Percentiles rank a stretch among this genome's conserved stretches.
These are phyloP conservation scores for Haplosporangium sp. DNA, from an alignment of 371 early-diverging fungal species.

Conservation along the genomic window DNA sequence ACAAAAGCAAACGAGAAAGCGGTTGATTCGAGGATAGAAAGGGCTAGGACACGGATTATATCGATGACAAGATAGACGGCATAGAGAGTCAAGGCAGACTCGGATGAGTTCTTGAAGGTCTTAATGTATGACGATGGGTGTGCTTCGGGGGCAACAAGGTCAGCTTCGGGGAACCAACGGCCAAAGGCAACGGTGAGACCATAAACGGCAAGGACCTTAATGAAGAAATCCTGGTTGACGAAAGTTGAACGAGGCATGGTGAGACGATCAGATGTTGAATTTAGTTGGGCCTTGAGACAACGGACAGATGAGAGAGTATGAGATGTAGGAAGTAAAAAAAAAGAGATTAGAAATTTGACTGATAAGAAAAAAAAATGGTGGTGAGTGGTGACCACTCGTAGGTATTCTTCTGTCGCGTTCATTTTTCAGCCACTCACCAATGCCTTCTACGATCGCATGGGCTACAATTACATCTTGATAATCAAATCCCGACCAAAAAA, in stretches of 20 bases:
- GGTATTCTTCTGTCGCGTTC: no score
- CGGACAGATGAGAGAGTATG: conserved; percentile 10
- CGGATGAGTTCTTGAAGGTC: conserved; percentile 35
- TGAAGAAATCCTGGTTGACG: conserved; percentile 45
- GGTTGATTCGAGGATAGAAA: conserved; percentile 41
- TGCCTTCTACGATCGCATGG: not conserved
- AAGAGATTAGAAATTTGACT: not conserved
- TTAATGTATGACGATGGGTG: conserved; percentile 40
- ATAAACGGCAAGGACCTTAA: conserved; percentile 41
- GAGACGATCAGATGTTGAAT: conserved; percentile 9
- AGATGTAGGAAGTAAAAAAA: conserved; percentile 5
- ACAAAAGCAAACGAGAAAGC: conserved; percentile 48
- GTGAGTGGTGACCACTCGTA: no score
- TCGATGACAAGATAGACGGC: conserved; percentile 36
- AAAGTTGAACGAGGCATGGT: conserved; percentile 49
- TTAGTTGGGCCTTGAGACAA: not conserved
- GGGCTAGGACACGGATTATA: conserved; percentile 38
- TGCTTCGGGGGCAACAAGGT: conserved; percentile 50
- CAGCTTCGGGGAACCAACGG: conserved; percentile 44
- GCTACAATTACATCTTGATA: not conserved
- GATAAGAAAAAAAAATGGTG: not conserved
- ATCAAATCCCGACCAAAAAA: no score
- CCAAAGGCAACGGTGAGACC: conserved; percentile 39
- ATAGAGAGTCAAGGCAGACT: conserved; percentile 28
- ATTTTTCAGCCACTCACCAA: not conserved